These are phyloP conservation scores for Cynanchum wilfordii DNA, from an alignment of 257 asterid genomes.

Conservation along the genomic window DNA sequence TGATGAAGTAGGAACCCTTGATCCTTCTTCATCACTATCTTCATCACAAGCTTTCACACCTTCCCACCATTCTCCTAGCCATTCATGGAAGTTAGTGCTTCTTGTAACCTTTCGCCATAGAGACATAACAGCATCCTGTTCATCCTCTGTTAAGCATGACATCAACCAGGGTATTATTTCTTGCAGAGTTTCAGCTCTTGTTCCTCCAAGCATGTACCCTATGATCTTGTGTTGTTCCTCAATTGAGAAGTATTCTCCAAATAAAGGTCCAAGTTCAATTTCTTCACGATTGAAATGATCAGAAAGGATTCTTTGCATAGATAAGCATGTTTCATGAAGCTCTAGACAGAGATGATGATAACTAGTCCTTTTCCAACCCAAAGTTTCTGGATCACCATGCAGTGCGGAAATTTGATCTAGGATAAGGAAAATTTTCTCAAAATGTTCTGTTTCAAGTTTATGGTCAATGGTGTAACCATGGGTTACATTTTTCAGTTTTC, in stretches of 20 bases:
- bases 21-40: slow-evolving; percentile 34
- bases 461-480: slow-evolving; percentile 73
- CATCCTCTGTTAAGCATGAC: slow-evolving; percentile 52
- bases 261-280: slow-evolving; percentile 60
- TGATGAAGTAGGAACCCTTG: slow-evolving; percentile 30
- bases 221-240: slow-evolving; percentile 74
- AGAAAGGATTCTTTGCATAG: slow-evolving; percentile 58
- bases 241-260: slow-evolving; percentile 50
- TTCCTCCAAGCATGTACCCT: slow-evolving; percentile 68
- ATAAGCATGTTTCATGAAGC: slow-evolving; percentile 57
- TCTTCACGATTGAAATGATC: slow-evolving; percentile 77
- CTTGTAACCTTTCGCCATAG: slow-evolving; percentile 61
- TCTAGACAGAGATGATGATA: slow-evolving; percentile 43
- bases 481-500: slow-evolving; percentile 55
- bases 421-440: slow-evolving; percentile 42
- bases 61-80: slow-evolving; percentile 89
- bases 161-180: slow-evolving; percentile 80
- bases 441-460: slow-evolving; percentile 53
- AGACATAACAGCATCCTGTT: slow-evolving; percentile 50
- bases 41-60: slow-evolving; percentile 40
- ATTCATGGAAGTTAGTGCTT: slow-evolving; percentile 62
- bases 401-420: slow-evolving; percentile 41
- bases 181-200: slow-evolving; percentile 52
- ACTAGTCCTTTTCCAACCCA: slow-evolving; percentile 24
- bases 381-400: slow-evolving; percentile 24